phyloP scores from a whole-genome alignment of 2,329 filamentous ascomycete species.

The Diaporthe ampelina region DNA sequence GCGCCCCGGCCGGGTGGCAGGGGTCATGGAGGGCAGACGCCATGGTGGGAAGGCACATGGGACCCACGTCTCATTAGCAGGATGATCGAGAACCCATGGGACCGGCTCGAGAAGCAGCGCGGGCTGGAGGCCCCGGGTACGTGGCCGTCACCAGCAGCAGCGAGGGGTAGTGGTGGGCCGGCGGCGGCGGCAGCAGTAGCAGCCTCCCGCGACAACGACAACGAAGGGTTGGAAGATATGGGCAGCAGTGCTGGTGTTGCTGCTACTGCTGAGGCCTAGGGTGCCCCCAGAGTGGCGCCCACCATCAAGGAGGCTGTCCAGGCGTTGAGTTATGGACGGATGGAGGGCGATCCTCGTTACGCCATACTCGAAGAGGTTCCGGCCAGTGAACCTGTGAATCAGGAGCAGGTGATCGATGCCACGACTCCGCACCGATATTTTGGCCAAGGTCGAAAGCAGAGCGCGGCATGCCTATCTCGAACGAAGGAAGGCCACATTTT shows the following conservation, averaged over 20 bases:
- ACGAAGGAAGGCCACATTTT: not conserved
- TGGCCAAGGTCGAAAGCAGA: not conserved
- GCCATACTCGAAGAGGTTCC: no score
- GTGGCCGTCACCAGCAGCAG: slow-evolving; percentile 57
- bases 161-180: slow-evolving; percentile 53
- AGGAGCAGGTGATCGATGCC: no score
- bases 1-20: slow-evolving; percentile 33
- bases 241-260: slow-evolving; percentile 15
- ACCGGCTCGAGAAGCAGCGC: slow-evolving; percentile 62
- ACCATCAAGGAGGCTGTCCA: no score
- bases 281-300: no score
- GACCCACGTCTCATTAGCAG: slow-evolving; percentile 76
- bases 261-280: no score
- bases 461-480: no score
- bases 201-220: not conserved
- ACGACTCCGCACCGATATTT: no score
- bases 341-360: not conserved
- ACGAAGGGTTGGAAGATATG: not conserved
- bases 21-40: slow-evolving; percentile 50
- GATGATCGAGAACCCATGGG: slow-evolving; percentile 83
- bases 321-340: no score
- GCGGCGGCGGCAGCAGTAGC: slow-evolving; percentile 32
- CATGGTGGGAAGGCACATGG: slow-evolving; percentile 78
- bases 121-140: slow-evolving; percentile 59
- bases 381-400: no score